phyloP scores from a whole-genome alignment of 1,284 basidiomycete species.

The Sanghuangporus sanghuang region DNA sequence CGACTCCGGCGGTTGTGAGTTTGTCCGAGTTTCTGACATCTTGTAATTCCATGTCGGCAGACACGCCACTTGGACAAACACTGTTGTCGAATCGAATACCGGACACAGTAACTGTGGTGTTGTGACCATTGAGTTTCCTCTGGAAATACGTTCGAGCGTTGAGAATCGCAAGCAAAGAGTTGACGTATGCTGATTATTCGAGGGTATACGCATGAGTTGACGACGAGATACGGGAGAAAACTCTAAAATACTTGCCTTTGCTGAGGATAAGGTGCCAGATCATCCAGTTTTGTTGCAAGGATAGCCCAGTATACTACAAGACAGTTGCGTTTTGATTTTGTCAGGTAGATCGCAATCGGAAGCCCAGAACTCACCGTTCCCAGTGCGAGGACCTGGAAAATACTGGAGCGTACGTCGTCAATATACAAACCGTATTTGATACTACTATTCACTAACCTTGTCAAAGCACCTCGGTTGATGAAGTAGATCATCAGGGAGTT shows the following conservation, averaged over 20 bases:
- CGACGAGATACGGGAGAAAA: background rate
- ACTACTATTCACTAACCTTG: background rate
- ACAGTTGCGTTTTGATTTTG: background rate
- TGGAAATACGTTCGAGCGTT: background rate
- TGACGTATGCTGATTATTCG: background rate
- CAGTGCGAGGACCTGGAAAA: background rate
- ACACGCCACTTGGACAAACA: background rate
- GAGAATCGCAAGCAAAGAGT: background rate
- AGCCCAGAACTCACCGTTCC: background rate
- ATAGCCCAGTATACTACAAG: background rate
- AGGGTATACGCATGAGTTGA: background rate
- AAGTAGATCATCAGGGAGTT: background rate
- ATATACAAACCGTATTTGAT: background rate
- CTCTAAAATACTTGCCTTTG: background rate
- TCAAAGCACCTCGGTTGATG: background rate
- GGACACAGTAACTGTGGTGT: background rate
- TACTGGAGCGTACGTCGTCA: background rate
- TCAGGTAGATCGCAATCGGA: background rate
- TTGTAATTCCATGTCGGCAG: background rate
- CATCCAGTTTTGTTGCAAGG: background rate
- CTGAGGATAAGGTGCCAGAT: slow-evolving; percentile 5
- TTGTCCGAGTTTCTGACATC: background rate
- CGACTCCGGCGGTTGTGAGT: too few relatives aligned
- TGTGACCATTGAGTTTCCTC: background rate
- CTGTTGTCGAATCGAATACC: background rate